Conservation (phyloP, 106 monocot genomes). For the Alisma plantagoaquatica region DNA sequence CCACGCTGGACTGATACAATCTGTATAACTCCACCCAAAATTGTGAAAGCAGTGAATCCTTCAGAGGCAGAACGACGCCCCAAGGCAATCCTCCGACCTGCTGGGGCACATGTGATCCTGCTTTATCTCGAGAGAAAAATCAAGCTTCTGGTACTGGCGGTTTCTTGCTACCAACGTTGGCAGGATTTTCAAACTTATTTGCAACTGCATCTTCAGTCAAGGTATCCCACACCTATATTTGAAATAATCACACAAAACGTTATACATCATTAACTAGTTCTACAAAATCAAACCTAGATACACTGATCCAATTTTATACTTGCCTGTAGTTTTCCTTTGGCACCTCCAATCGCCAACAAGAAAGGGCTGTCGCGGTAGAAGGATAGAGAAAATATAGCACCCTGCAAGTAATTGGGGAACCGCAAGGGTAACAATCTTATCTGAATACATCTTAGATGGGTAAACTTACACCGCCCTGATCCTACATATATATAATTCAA, state of each 20-base stretch:
- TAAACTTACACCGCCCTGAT: no score
- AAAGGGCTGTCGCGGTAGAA: conserved; percentile 19
- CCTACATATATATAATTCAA: no score
- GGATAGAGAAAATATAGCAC: conserved; percentile 15
- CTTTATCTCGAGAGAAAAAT: no score
- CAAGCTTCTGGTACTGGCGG: neutral
- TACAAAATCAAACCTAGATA: neutral
- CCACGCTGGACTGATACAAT: no score
- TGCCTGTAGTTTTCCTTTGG: conserved; percentile 22
- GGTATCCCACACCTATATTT: conserved; percentile 20
- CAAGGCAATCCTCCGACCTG: no score
- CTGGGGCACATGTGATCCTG: no score
- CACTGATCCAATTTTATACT: conserved; percentile 1
- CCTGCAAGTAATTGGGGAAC: no score
- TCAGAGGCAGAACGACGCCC: no score
- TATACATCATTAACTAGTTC: neutral
- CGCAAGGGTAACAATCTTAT: no score
- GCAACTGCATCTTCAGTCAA: conserved; percentile 10
- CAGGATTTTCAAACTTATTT: conserved; percentile 6
- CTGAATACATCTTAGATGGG: no score
- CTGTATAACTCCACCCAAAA: no score
- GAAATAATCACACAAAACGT: neutral
- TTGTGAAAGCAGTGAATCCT: no score
- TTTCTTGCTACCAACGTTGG: neutral
- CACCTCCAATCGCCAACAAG: conserved; percentile 20